Evolutionary conservation across 2,329 filamentous ascomycete species (phyloP).

Genomic region (Epichloe bromicola): DNA sequence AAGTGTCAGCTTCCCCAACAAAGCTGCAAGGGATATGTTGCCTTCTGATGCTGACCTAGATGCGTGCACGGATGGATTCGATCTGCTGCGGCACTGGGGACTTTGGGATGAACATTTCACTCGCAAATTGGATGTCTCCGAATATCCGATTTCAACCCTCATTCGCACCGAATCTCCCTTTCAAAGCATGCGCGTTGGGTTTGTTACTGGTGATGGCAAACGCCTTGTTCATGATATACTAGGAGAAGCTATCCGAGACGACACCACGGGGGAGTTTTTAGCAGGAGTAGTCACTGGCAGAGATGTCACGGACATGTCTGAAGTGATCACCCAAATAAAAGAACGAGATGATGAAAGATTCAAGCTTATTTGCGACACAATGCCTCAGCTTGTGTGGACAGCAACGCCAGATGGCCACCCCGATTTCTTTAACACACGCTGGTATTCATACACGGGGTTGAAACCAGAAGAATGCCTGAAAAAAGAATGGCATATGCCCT

Average conservation of each 20-base stretch:
- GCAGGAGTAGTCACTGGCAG: slow-evolving; percentile 60
- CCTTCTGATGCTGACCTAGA: slow-evolving; percentile 27
- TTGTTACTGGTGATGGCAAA: slow-evolving; percentile 40
- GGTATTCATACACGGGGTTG: slow-evolving; percentile 68
- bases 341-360: slow-evolving; percentile 62
- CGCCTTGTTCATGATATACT: slow-evolving; percentile 49
- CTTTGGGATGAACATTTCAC: slow-evolving; percentile 57
- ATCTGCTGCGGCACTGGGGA: slow-evolving; percentile 47
- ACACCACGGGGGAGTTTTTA: slow-evolving; percentile 58
- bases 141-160: slow-evolving; percentile 55
- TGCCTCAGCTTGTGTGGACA: slow-evolving; percentile 64
- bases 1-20: slow-evolving; percentile 60
- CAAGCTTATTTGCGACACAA: slow-evolving; percentile 60
- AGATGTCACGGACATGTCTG: slow-evolving; percentile 57
- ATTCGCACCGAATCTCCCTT: slow-evolving; percentile 49
- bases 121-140: slow-evolving; percentile 38
- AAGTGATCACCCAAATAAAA: slow-evolving; percentile 56
- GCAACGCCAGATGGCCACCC: slow-evolving; percentile 50
- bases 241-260: slow-evolving; percentile 55
- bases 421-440: slow-evolving; percentile 67
- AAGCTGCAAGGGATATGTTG: slow-evolving; percentile 44
- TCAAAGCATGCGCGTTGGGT: slow-evolving; percentile 45
- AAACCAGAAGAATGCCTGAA: slow-evolving; percentile 49
- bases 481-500: slow-evolving; percentile 46
- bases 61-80: slow-evolving; percentile 31